Evolutionary conservation across 2,329 filamentous ascomycete species (phyloP).

Genomic region (Trichoderma polysporum): DNA sequence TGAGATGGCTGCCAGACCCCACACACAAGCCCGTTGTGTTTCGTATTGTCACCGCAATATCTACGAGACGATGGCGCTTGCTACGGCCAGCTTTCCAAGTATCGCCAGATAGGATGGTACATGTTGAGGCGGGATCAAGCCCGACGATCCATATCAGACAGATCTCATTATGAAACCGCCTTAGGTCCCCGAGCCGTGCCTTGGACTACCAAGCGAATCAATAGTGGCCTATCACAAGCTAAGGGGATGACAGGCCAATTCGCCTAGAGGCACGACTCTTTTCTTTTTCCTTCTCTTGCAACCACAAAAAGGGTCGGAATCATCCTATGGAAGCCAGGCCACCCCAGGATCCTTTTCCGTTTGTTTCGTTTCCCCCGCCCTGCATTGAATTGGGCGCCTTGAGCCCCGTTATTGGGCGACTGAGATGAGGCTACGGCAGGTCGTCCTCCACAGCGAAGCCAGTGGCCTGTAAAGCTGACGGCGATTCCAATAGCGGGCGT

Average conservation of each 20-base stretch:
- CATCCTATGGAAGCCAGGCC: not conserved
- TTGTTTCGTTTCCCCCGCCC: not conserved
- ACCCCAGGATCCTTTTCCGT: constrained; percentile 7
- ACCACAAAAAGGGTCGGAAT: not conserved
- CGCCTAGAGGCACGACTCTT: not conserved
- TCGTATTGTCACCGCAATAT: not conserved
- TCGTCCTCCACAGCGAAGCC: not conserved
- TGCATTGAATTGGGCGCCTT: not conserved
- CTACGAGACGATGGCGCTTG: not conserved
- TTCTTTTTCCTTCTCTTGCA: not conserved
- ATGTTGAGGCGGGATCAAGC: not conserved
- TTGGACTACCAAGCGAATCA: not conserved
- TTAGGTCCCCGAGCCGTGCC: constrained; percentile 12
- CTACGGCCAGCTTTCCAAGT: not conserved
- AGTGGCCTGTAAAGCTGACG: constrained; percentile 5
- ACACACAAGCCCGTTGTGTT: not conserved
- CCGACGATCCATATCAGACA: constrained; percentile 22
- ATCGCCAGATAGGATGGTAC: not conserved
- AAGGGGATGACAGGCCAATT: constrained; percentile 6
- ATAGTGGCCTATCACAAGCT: constrained; percentile 4
- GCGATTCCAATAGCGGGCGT: not conserved
- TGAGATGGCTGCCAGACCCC: constrained; percentile 6
- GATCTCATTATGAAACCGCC: constrained; percentile 21
- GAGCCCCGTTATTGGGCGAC: not conserved
- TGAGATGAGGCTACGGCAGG: not conserved